These are phyloP conservation scores for Pleoardoris graminearum DNA, from an alignment of 2,329 filamentous ascomycete genomes.

Conservation along the genomic window DNA sequence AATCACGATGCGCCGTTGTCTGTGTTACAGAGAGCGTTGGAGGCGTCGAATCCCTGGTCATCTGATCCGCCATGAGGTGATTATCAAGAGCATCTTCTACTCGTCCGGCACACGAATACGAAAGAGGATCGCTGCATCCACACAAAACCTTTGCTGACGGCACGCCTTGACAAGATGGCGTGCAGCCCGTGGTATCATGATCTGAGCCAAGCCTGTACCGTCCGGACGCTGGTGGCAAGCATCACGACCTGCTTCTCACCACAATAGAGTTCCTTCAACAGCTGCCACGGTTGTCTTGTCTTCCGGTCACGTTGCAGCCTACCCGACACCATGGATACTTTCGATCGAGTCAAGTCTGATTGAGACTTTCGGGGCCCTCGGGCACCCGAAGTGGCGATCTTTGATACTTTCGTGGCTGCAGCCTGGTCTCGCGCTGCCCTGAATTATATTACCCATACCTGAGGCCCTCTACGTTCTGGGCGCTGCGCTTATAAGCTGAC, in stretches of 20 bases:
- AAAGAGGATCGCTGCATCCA: conserved; percentile 9
- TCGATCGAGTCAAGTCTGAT: not conserved
- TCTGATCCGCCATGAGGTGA: conserved; percentile 22
- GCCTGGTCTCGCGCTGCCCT: conserved; percentile 1
- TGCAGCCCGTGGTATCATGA: conserved; percentile 8
- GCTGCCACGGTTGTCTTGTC: not conserved
- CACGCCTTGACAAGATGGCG: conserved; percentile 16
- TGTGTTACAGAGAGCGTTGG: conserved; percentile 23
- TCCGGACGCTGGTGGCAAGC: conserved; percentile 10
- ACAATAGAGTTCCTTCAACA: conserved; percentile 7
- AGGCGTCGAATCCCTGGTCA: conserved; percentile 24
- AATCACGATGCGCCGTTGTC: conserved; percentile 28
- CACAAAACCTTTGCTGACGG: conserved; percentile 12
- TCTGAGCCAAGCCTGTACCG: conserved; percentile 8
- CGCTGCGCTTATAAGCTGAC: conserved; percentile 2
- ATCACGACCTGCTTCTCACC: conserved; percentile 10
- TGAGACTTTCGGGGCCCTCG: conserved; percentile 9
- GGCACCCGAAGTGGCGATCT: conserved; percentile 13
- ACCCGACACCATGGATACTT: not conserved
- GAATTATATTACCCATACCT: conserved; percentile 8
- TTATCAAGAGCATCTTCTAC: conserved; percentile 21
- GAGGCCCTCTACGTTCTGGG: not conserved
- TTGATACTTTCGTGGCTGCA: not conserved
- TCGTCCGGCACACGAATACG: conserved; percentile 18
- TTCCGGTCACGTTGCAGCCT: conserved; percentile 2